A percentile compares a stretch with the other conserved stretches of the same genome.
These are phyloP conservation scores for Fermentozyma sake DNA, from an alignment of 1,139 yeast genomes.

Conservation along the genomic window DNA sequence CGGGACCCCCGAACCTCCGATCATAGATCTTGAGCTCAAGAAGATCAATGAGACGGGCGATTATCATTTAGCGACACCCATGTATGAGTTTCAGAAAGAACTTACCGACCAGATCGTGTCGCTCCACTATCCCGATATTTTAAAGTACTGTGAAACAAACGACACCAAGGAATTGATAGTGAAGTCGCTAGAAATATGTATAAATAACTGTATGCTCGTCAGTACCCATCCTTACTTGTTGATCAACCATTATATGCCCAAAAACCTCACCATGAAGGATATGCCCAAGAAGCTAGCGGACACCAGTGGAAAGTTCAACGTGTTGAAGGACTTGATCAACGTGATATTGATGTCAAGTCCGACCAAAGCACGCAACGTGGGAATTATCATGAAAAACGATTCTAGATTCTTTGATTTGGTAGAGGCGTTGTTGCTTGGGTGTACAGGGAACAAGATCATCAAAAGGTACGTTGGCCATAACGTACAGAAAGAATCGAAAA, in stretches of 20 bases:
- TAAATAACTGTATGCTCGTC: conserved; percentile 70
- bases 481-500: conserved; percentile 38
- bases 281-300: conserved; percentile 71
- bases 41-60: conserved; percentile 52
- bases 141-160: conserved; percentile 76
- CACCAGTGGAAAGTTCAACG: conserved; percentile 82
- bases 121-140: conserved; percentile 83
- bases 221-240: conserved; percentile 86
- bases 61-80: conserved; percentile 78
- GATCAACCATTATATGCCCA: conserved; percentile 84
- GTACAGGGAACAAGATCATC: conserved; percentile 50
- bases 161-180: conserved; percentile 54
- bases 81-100: conserved; percentile 85
- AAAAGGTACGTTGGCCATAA: conserved; percentile 64
- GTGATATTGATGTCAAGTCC: conserved; percentile 42
- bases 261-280: conserved; percentile 70
- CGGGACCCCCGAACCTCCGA: conserved; percentile 81
- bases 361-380: conserved; percentile 37
- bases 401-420: conserved; percentile 61
- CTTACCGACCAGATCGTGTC: conserved; percentile 92
- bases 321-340: conserved; percentile 54
- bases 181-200: conserved; percentile 68
- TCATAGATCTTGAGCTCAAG: conserved; percentile 49
- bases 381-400: conserved; percentile 34
- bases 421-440: conserved; percentile 73